Evolutionary conservation across 176 grass and related monocot species (phyloP).

Genomic region (Aechmea fasciata): DNA sequence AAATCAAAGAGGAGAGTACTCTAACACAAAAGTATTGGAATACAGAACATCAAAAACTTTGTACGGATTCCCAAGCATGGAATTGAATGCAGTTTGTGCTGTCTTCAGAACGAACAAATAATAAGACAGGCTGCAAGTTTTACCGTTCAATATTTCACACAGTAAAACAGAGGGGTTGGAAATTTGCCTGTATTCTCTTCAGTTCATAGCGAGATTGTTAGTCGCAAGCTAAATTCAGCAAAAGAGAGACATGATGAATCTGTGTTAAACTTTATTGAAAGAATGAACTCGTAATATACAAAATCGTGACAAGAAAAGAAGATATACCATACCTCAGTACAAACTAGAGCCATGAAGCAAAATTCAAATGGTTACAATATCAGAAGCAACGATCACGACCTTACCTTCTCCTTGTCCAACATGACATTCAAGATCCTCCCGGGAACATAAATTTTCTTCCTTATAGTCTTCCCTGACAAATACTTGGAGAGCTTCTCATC

Average conservation of each 20-base stretch:
- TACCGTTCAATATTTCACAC: not conserved
- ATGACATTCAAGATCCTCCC: conserved; percentile 95
- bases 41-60: conserved; percentile 11
- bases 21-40: conserved; percentile 10
- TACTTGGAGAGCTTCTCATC: conserved; percentile 91
- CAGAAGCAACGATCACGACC: conserved; percentile 14
- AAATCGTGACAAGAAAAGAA: not conserved
- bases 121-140: conserved; percentile 5
- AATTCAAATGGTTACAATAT: conserved; percentile 20
- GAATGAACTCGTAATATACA: not conserved
- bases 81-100: not conserved
- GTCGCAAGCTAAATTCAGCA: not conserved
- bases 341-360: conserved; percentile 4
- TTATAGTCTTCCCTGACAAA: conserved; percentile 54
- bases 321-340: conserved; percentile 13
- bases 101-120: conserved; percentile 12
- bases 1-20: conserved; percentile 8
- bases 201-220: not conserved
- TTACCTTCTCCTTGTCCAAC: conserved; percentile 71
- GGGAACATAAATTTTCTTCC: conserved; percentile 82
- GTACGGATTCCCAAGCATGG: not conserved
- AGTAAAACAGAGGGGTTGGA: not conserved
- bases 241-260: not conserved
- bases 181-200: not conserved
- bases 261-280: not conserved